A percentile compares a stretch with the other conserved stretches of the same genome.
Evolutionary conservation across 106 monocot genomes (phyloP).

Genomic region (Dendrobium huoshanense): DNA sequence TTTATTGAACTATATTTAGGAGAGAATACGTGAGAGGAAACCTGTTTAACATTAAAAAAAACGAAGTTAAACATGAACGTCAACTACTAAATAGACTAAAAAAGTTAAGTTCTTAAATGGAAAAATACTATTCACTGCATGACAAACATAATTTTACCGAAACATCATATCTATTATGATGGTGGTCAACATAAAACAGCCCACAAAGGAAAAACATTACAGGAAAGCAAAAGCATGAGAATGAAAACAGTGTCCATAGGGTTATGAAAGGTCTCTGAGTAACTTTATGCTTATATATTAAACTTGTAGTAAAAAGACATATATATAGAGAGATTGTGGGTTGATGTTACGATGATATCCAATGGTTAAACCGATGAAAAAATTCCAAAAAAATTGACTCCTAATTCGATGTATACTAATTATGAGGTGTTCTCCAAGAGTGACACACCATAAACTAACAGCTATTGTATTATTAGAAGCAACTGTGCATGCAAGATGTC

Average conservation of each 20-base stretch:
- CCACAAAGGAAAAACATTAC: background rate
- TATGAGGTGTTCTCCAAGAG: too few species aligned
- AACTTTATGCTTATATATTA: background rate
- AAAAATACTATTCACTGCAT: background rate
- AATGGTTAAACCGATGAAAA: too few species aligned
- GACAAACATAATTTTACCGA: background rate
- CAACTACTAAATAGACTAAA: background rate
- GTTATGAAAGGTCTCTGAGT: background rate
- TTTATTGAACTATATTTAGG: conserved; percentile 8
- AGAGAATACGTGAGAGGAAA: conserved; percentile 6
- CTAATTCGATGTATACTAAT: too few species aligned
- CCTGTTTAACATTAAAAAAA: conserved; percentile 16
- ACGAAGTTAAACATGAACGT: background rate
- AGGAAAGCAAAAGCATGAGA: background rate
- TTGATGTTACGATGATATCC: too few species aligned
- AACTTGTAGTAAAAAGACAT: too few species aligned
- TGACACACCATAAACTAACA: too few species aligned
- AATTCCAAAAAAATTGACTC: too few species aligned
- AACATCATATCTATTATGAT: background rate
- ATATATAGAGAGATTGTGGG: too few species aligned
- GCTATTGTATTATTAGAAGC: too few species aligned
- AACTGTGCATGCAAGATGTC: too few species aligned
- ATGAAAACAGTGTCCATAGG: background rate
- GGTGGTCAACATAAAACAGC: background rate
- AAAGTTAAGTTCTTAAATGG: background rate